Conservation (phyloP, 2,329 filamentous ascomycete genomes). For the Fusarium algeriense region DNA sequence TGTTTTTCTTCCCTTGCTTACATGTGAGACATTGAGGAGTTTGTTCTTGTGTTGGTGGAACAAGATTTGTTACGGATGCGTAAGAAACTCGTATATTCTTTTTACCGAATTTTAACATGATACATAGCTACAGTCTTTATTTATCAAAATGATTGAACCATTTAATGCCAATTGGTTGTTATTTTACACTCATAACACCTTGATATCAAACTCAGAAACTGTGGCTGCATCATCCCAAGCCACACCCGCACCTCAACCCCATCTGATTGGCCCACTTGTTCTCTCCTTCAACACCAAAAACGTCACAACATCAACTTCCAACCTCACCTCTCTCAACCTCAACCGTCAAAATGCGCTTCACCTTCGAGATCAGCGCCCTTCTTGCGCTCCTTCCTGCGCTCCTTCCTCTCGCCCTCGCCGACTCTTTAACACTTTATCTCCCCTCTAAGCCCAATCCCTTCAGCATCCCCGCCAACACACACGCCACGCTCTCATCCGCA, state of each 20-base stretch:
- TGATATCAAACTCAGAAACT: conserved; percentile 9
- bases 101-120: too few relatives aligned
- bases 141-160: too few relatives aligned
- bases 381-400: conserved; percentile 55
- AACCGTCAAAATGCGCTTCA: conserved; percentile 52
- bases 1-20: background rate
- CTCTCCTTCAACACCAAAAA: conserved; percentile 38
- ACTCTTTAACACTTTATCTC: conserved; percentile 60
- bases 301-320: conserved; percentile 36
- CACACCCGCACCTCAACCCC: conserved; percentile 16
- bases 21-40: background rate
- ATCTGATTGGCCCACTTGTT: conserved; percentile 43
- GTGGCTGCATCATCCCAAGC: conserved; percentile 40
- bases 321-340: background rate
- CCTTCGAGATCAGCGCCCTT: conserved; percentile 51
- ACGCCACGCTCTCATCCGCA: conserved; percentile 68
- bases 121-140: too few relatives aligned
- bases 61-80: background rate
- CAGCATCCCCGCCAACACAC: conserved; percentile 73
- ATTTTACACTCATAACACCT: background rate
- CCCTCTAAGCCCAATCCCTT: conserved; percentile 63
- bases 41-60: background rate
- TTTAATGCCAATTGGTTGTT: background rate
- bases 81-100: background rate
- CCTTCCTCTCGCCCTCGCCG: conserved; percentile 51